Evolutionary conservation across 495 filamentous ascomycete species (phyloP), one percentile per base, ranked within the genome.

Genomic region (Penicillium pancosmium): DNA sequence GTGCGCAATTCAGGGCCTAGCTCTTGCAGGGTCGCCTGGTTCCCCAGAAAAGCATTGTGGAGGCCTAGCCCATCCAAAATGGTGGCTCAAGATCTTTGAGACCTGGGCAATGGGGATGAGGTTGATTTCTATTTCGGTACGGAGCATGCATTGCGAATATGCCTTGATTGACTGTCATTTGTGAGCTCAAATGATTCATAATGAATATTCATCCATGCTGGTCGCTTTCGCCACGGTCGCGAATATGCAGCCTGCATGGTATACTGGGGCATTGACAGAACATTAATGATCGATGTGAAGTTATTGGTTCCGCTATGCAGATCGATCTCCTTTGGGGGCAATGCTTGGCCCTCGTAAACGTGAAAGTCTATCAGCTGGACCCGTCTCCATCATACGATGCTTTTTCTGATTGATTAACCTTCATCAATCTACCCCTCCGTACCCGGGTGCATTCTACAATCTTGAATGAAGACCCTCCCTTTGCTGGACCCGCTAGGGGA

Each of bases 261-360:
- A 27, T 5, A 23, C 23, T 23, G 43, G 43, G 18, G n/a, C 16
- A 7, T 46, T 21, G 9, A 23, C 43, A 21, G 43, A 16, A n/a
- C 18, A 27, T 31, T 9, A 48, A 12, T 13, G 19, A 48, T 48
- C 19, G 7, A 48, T 27, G 21, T 12, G 11, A 12, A 23, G 46
- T 23, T 12, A 27, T 48, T 48, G 46, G 21, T 4, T 27, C 46
- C 23, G 46, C 46, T 9, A 25, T 48, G 46, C 46, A 48, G 46
- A 48, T 48, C 46, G 46, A 48, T 48, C 46, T 23, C 46, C 21
- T 18, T 18, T 44, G 41, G 16, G 40, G 41, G 16, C 41, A 10
- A 44, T 44, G 41, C 41, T 44, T 44, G 41, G 41, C 41, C 46
- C 21, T 48, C 46, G 46, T 48, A 23, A 48, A 48, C n/a, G 46